A percentile compares a stretch with the other conserved stretches of the same genome.
Conservation (phyloP, 2,329 filamentous ascomycete genomes). For the Raffaelea albimanens region DNA sequence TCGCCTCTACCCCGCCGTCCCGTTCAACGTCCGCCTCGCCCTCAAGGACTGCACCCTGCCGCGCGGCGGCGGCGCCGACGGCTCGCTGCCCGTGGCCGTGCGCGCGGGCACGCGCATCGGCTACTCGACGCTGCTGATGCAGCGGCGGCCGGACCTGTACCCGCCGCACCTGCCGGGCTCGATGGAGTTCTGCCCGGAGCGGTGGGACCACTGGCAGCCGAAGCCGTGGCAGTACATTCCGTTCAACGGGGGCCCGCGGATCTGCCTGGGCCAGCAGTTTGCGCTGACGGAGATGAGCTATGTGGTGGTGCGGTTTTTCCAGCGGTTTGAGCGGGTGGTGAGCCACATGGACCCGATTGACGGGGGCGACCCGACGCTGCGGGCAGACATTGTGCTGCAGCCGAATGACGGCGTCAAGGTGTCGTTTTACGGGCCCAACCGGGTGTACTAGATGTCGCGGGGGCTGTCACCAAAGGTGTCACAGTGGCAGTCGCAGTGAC, state of each 20-base stretch:
- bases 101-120: slow-evolving; percentile 55
- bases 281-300: slow-evolving; percentile 70
- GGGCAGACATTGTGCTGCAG: slow-evolving; percentile 50
- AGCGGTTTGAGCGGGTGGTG: slow-evolving; percentile 57
- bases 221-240: slow-evolving; percentile 64
- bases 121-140: slow-evolving; percentile 65
- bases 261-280: slow-evolving; percentile 75
- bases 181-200: slow-evolving; percentile 51
- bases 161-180: slow-evolving; percentile 38
- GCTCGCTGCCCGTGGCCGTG: slow-evolving; percentile 51
- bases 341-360: slow-evolving; percentile 46
- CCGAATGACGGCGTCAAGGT: slow-evolving; percentile 50
- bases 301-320: slow-evolving; percentile 61
- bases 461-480: neutral
- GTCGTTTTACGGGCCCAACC: slow-evolving; percentile 40
- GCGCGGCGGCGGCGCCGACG: slow-evolving; percentile 56
- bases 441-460: slow-evolving; percentile 5
- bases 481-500: too few species aligned
- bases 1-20: slow-evolving; percentile 67
- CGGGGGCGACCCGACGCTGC: slow-evolving; percentile 42
- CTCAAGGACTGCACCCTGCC: slow-evolving; percentile 68
- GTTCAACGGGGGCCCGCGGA: slow-evolving; percentile 65
- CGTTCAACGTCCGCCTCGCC: slow-evolving; percentile 68
- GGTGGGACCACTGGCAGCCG: slow-evolving; percentile 56
- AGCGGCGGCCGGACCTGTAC: slow-evolving; percentile 57